Base-by-base conservation (phyloP, 2,329 filamentous ascomycete genomes). In the Epichloe coenophiala region DNA sequence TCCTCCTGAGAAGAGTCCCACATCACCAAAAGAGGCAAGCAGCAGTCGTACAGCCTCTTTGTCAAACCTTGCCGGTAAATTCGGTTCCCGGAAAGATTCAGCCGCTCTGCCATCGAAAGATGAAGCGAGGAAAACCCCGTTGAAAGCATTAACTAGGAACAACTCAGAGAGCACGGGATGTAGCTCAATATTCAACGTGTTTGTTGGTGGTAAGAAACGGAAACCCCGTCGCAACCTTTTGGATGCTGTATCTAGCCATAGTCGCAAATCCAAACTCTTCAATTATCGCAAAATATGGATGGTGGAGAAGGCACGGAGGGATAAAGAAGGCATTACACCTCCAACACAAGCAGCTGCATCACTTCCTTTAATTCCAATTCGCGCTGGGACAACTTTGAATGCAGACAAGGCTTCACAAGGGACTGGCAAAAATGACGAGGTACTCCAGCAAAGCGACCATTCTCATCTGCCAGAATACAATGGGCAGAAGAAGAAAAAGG, bases 211-310 rank as follows among this genome's bases (percentile, higher is more conserved):
- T 2, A 73, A 64, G 51, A 60, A 56, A 27, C 61, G 57, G 33
- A 73, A 68, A 53, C 57, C 58, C 19, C 64, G 69, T 13, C 42
- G 50, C 2, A 66, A 55, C 12, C 59, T 78, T 3, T 58, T 56
- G 13, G 66, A 72, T 3, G 62, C 50, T 8, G 70, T 72, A 52
- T 59, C 59, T 13, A 70, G 79, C 58, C 56, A 68, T 8, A 65
- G 56, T 2, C 74, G 66, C 53, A 54, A 60, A 1, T 66, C 68
- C 0, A 73, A 68, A 44, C 52, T 69, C 9, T 73, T 77, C 61
- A 42, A 51, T 21, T 44, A 43, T 40, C 52, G 41, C 33, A 49
- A 53, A 21, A 45, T 42, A 37, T 43, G 52, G 45, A 23, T 49
- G 8, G 12, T 51, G 31, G 45, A 53, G 42, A 53, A 53, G 39